phyloP scores from a whole-genome alignment of 345 rosid genomes.

The Salix koriyanagi region DNA sequence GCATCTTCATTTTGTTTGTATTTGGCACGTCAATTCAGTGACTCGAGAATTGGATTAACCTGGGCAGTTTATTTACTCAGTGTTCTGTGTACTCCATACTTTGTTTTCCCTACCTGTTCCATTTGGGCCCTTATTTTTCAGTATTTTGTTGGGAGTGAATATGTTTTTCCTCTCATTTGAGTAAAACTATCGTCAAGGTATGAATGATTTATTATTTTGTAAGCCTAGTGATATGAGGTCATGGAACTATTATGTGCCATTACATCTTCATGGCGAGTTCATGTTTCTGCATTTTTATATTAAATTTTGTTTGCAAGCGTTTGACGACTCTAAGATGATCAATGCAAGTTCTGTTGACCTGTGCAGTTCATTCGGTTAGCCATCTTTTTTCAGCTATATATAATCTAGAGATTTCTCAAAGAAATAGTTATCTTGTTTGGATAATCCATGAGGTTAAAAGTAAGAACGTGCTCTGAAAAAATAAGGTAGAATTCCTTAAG shows the following conservation, averaged over 20 bases:
- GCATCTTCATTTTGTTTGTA: not conserved
- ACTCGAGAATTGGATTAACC: not conserved
- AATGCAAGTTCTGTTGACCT: not conserved
- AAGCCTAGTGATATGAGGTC: not conserved
- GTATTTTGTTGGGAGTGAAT: not conserved
- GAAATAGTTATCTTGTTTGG: not conserved
- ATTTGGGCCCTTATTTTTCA: not conserved
- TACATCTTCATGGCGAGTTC: not conserved
- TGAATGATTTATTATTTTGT: not conserved
- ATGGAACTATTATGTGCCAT: not conserved
- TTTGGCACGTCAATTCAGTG: not conserved
- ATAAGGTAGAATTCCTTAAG: not conserved
- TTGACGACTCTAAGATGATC: not conserved
- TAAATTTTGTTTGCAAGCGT: not conserved
- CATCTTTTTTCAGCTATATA: not conserved
- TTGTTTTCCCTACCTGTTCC: not conserved
- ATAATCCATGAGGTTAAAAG: not conserved
- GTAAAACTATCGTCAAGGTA: not conserved
- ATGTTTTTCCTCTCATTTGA: not conserved
- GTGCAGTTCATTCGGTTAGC: not conserved
- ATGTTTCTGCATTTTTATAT: not conserved
- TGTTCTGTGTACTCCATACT: not conserved
- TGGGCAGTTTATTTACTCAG: not conserved
- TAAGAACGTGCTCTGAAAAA: not conserved
- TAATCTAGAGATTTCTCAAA: not conserved